phyloP scores from a whole-genome alignment of 148 eudicot genomes.

The Mesembryanthemum crystallinum region DNA sequence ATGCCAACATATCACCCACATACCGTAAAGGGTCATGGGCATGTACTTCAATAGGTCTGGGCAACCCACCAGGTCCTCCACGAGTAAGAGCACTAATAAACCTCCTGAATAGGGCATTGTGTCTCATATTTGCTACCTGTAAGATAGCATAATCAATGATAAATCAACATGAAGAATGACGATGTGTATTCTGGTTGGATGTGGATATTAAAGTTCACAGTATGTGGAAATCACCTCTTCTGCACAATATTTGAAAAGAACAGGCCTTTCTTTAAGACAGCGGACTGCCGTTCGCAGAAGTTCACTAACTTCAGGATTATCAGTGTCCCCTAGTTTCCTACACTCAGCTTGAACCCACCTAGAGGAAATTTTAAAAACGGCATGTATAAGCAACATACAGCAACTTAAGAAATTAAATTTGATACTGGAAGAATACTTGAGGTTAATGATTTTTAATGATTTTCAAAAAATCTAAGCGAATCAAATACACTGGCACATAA shows the following conservation, averaged over 20 bases:
- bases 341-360: conserved; percentile 98
- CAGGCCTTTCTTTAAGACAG: conserved; percentile 98
- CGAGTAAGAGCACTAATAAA: conserved; percentile 98
- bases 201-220: background rate
- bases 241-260: conserved; percentile 94
- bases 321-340: conserved; percentile 84
- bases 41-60: conserved; percentile 98
- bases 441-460: background rate
- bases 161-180: background rate
- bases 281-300: conserved; percentile 85
- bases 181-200: background rate
- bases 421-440: background rate
- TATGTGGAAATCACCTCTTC: conserved; percentile 65
- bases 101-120: conserved; percentile 88
- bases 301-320: conserved; percentile 94
- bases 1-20: conserved; percentile 96
- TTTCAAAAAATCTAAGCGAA: background rate
- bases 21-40: conserved; percentile 98
- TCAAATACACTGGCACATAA: background rate
- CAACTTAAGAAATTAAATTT: background rate
- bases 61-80: conserved; percentile 99
- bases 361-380: conserved; percentile 20
- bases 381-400: conserved; percentile 7
- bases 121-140: conserved; percentile 98
- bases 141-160: conserved; percentile 1